Evolutionary conservation across 208 protist genomes (phyloP), one percentile per base, ranked within the genome.

Genomic region (Trichomonas tenax): DNA sequence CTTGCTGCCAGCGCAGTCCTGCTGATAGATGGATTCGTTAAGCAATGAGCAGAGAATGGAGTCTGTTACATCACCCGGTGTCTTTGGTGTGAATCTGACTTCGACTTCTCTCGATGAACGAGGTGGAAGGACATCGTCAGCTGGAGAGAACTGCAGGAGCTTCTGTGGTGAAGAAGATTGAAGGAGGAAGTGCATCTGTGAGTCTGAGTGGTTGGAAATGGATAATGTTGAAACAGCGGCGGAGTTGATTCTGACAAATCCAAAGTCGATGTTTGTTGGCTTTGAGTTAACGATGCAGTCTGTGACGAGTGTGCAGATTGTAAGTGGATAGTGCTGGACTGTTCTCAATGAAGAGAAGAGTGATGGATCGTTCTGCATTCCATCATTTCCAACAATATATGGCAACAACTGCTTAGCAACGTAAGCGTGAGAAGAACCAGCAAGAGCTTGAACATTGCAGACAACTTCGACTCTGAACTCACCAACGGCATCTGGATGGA

Each of bases 311-410:
- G 82, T 90, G 10, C 40, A 90, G 48, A 90, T 36, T 11, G 82
- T 90, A 34, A 90, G 48, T 48, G 82, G 82, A 90, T 90, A 90
- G 41, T 90, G 82, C 48, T 90, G 82, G 48, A 90, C 82, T n/a
- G 40, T 90, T 90, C 41, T 90, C 10, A 90, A 36, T 45, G 82
- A 48, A 90, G 36, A 48, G 6, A 48, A 10, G 4, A 90, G n/a
- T 45, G 1, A 1, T 48, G 4, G 10, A 21, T 90, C 82, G n/a
- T 44, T 45, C 26, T 90, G 0, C 8, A 90, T 23, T 21, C 6
- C 10, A 6, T 90, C 82, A 48, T 17, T 17, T 34, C 82, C 82
- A 90, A 90, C 10, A n/a, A 90, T 90, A 31, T 34, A 90, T 48
- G 36, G 82, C n/a, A 90, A 90, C 4, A 90, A 38, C 21, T 90